Evolutionary conservation across 1,284 basidiomycete genomes (phyloP).

Genomic region (Naganishia cerealis): DNA sequence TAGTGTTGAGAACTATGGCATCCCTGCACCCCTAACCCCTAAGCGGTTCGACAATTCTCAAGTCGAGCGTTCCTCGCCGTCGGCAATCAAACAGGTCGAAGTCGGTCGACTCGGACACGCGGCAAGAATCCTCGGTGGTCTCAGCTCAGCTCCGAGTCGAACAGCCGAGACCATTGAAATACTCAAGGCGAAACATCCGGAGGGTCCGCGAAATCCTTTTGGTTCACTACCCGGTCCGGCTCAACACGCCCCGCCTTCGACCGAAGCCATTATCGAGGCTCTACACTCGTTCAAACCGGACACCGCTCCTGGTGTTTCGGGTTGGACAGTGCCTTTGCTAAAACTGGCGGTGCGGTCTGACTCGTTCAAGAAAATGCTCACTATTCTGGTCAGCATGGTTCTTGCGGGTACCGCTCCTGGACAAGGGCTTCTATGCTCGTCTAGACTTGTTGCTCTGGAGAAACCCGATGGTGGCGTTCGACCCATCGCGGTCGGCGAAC

Average conservation of each 20-base stretch:
- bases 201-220: no score
- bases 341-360: not conserved
- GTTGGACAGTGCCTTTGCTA: slow-evolving; percentile 36
- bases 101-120: slow-evolving; percentile 6
- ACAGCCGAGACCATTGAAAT: not conserved
- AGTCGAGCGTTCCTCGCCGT: not conserved
- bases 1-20: no score
- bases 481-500: no score
- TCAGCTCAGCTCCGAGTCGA: not conserved
- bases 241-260: no score
- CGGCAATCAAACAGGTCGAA: slow-evolving; percentile 4
- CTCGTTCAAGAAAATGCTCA: slow-evolving; percentile 5
- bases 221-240: no score
- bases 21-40: no score
- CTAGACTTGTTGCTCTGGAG: not conserved
- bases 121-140: not conserved
- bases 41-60: no score
- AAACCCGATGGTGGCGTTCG: no score
- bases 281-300: slow-evolving; percentile 29
- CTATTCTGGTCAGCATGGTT: slow-evolving; percentile 3
- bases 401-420: slow-evolving; percentile 10
- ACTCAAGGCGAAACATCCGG: slow-evolving; percentile 1
- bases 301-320: slow-evolving; percentile 34
- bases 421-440: not conserved
- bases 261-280: no score